Evolutionary conservation across 192 early-diverging fungal species (phyloP), one percentile per base, ranked within the genome.

Genomic region (Endogone sp.): DNA sequence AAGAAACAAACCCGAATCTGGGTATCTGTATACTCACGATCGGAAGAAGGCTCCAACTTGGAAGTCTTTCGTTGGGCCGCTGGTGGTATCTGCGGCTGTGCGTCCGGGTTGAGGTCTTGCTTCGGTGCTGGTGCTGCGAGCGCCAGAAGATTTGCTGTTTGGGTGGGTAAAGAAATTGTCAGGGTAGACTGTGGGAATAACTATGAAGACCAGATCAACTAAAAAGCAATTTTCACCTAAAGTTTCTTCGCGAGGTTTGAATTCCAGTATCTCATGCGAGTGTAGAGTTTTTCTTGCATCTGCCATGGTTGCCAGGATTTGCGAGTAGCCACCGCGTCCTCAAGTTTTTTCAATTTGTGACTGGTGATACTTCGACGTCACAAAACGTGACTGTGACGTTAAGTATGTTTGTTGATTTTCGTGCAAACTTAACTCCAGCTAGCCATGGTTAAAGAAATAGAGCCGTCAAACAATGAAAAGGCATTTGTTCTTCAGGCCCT

Each of bases 401-500:
- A 44, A 4, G 13, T 13, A 44, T n/a, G 13, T 44, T 44, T 44
- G 37, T 44, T 44, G 37, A 44, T 44, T 44, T 44, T 44, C 37
- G 37, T 13, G 13, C 4, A 44, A 44, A 44, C 37, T 13, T 44
- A 8, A 44, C 13, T 13, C 37, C 4, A 44, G 37, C 37, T 44
- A 44, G 13, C 37, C 37, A 44, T 44, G 37, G 37, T 44, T 4
- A 44, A 44, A 13, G 37, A 44, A 13, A 68, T 77, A 11, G 82
- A 84, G 37, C 79, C 86, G 56, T 92, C 91, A 54, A 90, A 71
- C 30, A 93, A 93, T 63, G 92, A 98, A 70, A 81, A 82, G 30
- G 81, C 80, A 27, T 98, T 96, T 75, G 73, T 95, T 13, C 66
- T 93, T 3, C 63, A 84, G 20, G 89, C 94, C 30, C 82, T 96